A percentile compares a stretch with the other conserved stretches of the same genome.
Conservation (phyloP, 2,329 filamentous ascomycete genomes). For the Penicillium sp. region DNA sequence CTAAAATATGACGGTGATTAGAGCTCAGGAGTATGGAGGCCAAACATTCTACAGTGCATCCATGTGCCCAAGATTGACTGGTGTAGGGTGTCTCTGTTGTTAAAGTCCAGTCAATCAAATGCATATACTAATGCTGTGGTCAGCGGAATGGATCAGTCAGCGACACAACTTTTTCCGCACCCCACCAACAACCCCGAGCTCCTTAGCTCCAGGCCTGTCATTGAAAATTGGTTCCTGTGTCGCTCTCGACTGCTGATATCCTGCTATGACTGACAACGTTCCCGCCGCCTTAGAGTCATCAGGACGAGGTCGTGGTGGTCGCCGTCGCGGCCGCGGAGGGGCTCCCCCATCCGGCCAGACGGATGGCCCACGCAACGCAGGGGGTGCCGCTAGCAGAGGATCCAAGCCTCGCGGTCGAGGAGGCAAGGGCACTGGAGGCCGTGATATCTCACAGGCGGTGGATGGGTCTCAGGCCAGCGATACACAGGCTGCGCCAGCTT, state of each 20-base stretch:
- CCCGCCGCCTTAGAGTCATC: slow-evolving; percentile 26
- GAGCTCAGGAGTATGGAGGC: too few relatives aligned
- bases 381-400: slow-evolving; percentile 35
- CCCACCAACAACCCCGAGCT: slow-evolving; percentile 9
- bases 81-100: too few relatives aligned
- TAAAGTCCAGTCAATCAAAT: too few relatives aligned
- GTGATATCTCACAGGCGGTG: slow-evolving; percentile 27
- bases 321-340: slow-evolving; percentile 43
- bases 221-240: slow-evolving; percentile 7
- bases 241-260: slow-evolving; percentile 6
- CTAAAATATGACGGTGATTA: too few relatives aligned
- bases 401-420: slow-evolving; percentile 34
- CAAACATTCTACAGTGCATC: too few relatives aligned
- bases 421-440: slow-evolving; percentile 35
- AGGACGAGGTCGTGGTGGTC: slow-evolving; percentile 45
- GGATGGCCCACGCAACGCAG: slow-evolving; percentile 27
- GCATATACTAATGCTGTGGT: background rate
- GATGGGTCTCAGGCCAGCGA: slow-evolving; percentile 17
- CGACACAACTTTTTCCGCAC: slow-evolving; percentile 18
- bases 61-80: background rate
- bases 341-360: slow-evolving; percentile 28
- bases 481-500: slow-evolving; percentile 7
- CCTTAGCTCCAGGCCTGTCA: slow-evolving; percentile 9
- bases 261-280: slow-evolving; percentile 33
- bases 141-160: slow-evolving; percentile 23